These are phyloP conservation scores for Myriosclerotinia scirpicola DNA, from an alignment of 2,329 filamentous ascomycete species.

Conservation along the genomic window DNA sequence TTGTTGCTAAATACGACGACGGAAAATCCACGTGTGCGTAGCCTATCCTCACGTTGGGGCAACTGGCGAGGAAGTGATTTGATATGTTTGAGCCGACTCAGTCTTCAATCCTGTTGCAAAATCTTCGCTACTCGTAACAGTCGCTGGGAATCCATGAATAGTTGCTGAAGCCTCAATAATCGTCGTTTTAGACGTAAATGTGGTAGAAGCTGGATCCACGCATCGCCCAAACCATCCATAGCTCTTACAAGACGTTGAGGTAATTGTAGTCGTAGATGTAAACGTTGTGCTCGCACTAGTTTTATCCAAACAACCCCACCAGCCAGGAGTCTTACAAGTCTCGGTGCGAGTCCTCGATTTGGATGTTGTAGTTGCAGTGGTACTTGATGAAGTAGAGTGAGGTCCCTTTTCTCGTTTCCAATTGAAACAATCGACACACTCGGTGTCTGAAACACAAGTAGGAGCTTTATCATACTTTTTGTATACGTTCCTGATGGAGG, in stretches of 20 bases:
- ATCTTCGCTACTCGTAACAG: conserved; percentile 3
- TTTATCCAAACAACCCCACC: conserved; percentile 56
- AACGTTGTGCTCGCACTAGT: conserved; percentile 39
- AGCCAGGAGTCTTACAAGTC: conserved; percentile 85
- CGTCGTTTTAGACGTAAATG: conserved; percentile 18
- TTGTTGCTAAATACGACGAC: background rate
- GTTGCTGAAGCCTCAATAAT: conserved; percentile 20
- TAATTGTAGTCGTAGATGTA: conserved; percentile 31
- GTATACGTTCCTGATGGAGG: conserved; percentile 82
- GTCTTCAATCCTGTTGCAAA: background rate
- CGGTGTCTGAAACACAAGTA: conserved; percentile 67
- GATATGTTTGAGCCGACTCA: background rate
- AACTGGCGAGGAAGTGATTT: conserved; percentile 16
- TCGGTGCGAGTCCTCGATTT: conserved; percentile 66
- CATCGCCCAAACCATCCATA: conserved; percentile 25
- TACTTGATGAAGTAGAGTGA: conserved; percentile 67
- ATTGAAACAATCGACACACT: conserved; percentile 81
- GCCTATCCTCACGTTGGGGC: background rate
- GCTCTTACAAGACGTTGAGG: conserved; percentile 26
- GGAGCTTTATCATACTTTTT: conserved; percentile 78
- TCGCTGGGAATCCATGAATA: background rate
- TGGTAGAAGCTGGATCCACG: conserved; percentile 6
- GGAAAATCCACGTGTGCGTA: background rate
- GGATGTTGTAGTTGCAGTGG: conserved; percentile 55
- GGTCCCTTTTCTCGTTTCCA: conserved; percentile 97